phyloP scores from a whole-genome alignment of 2,329 filamentous ascomycete genomes.

The Clarireedia hainanense region DNA sequence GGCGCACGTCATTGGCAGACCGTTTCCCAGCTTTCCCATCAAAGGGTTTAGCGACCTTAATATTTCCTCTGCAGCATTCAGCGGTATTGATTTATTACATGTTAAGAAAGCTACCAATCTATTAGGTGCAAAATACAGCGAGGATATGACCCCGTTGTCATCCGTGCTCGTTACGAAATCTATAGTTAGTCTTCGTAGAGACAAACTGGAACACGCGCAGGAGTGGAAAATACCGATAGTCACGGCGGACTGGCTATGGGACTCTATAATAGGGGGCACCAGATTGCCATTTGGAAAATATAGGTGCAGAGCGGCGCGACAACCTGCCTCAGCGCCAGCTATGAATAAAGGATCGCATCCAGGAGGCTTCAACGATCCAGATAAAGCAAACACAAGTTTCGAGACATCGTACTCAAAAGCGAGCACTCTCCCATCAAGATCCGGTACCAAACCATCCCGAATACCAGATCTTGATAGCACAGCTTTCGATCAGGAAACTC shows the following conservation, averaged over 20 bases:
- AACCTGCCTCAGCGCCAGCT: constrained; percentile 17
- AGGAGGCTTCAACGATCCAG: background rate
- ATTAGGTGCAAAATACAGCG: constrained; percentile 74
- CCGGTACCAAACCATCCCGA: constrained; percentile 6
- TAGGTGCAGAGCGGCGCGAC: constrained; percentile 29
- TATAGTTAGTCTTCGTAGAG: constrained; percentile 45
- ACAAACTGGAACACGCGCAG: constrained; percentile 72
- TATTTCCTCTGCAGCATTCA: constrained; percentile 76
- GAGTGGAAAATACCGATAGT: constrained; percentile 77
- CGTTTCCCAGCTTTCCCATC: constrained; percentile 65
- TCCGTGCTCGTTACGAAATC: constrained; percentile 62
- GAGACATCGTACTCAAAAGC: constrained; percentile 1
- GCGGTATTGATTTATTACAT: constrained; percentile 77
- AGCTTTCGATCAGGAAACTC: constrained; percentile 15
- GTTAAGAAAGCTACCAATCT: constrained; percentile 68
- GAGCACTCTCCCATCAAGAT: constrained; percentile 11
- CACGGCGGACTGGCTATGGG: constrained; percentile 74
- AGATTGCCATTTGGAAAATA: constrained; percentile 42
- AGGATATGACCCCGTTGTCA: constrained; percentile 63
- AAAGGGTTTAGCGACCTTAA: constrained; percentile 59
- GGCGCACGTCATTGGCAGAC: constrained; percentile 65
- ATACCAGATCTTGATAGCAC: constrained; percentile 15
- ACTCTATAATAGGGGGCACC: constrained; percentile 57
- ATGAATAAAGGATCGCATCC: background rate
- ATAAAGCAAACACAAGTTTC: background rate